These are phyloP conservation scores for Sarcomyxa edulis DNA, from an alignment of 768 basidiomycete species.

Conservation along the genomic window DNA sequence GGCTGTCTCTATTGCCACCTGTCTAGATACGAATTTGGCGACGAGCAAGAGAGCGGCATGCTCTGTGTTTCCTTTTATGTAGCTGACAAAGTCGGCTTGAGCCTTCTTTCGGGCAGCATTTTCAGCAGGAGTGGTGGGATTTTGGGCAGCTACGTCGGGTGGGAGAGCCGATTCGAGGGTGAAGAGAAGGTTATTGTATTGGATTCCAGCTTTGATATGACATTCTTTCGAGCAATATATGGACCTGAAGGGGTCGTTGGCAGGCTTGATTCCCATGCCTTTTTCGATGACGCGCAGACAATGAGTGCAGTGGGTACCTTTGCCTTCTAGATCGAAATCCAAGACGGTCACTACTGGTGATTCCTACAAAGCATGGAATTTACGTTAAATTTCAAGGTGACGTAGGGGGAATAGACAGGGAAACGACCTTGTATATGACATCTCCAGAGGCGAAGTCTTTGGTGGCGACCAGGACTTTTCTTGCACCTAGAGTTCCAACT, in stretches of 20 bases:
- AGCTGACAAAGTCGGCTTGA: conserved; percentile 53
- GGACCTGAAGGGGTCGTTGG: conserved; percentile 48
- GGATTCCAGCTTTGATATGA: conserved; percentile 44
- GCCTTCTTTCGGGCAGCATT: conserved; percentile 48
- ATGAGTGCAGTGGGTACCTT: conserved; percentile 66
- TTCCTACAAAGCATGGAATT: conserved; percentile 45
- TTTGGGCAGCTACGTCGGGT: conserved; percentile 28
- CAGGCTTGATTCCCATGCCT: conserved; percentile 36
- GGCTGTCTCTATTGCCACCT: conserved; percentile 58
- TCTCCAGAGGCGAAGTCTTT: conserved; percentile 70
- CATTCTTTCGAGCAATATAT: conserved; percentile 75
- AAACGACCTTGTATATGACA: conserved; percentile 65
- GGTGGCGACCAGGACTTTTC: conserved; percentile 54
- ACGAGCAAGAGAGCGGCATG: conserved; percentile 50
- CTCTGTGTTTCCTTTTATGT: conserved; percentile 42
- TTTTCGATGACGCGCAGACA: conserved; percentile 60
- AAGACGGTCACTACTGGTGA: conserved; percentile 65
- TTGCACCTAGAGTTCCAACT: conserved; percentile 25
- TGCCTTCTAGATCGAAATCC: conserved; percentile 64
- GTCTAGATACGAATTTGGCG: conserved; percentile 67
- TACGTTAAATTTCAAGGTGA: conserved; percentile 4
- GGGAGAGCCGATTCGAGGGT: conserved; percentile 61
- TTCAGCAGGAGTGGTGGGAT: conserved; percentile 17
- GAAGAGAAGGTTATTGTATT: conserved; percentile 70
- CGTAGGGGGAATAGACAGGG: too few relatives aligned